Conservation (phyloP, 2,329 filamentous ascomycete species). For the Diplocarpon rosae region DNA sequence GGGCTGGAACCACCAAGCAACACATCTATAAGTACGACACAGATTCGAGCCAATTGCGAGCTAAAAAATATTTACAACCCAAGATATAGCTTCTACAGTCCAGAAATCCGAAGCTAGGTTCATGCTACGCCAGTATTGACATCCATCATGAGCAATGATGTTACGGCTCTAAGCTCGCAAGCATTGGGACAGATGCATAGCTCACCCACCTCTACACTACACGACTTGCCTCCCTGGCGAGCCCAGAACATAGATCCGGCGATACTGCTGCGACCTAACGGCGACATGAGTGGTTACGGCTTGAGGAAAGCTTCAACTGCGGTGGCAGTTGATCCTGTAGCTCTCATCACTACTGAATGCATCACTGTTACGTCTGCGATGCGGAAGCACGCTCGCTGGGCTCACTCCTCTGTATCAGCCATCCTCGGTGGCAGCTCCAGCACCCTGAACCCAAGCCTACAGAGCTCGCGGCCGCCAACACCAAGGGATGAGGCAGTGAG, state of each 20-base stretch:
- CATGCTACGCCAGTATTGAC: conserved; percentile 10
- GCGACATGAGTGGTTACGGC: conserved; percentile 13
- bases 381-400: conserved; percentile 93
- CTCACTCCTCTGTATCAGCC: conserved; percentile 89
- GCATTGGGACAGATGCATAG: conserved; percentile 12
- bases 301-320: conserved; percentile 38
- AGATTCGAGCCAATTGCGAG: conserved; percentile 1
- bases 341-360: conserved; percentile 94
- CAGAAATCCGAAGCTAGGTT: conserved; percentile 5
- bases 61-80: not conserved
- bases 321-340: conserved; percentile 82
- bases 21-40: conserved; percentile 5
- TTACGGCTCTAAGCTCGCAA: conserved; percentile 13
- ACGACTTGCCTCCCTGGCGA: not conserved
- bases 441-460: conserved; percentile 28
- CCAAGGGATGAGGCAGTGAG: conserved; percentile 21
- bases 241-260: not conserved
- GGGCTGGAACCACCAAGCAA: not conserved
- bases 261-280: not conserved
- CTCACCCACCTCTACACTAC: conserved; percentile 10
- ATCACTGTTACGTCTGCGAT: conserved; percentile 97
- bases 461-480: conserved; percentile 37
- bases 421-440: conserved; percentile 68
- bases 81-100: not conserved
- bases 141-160: conserved; percentile 24